These are phyloP conservation scores for Metarhizium anisopliae DNA, from an alignment of 2,329 filamentous ascomycete species.

Conservation along the genomic window DNA sequence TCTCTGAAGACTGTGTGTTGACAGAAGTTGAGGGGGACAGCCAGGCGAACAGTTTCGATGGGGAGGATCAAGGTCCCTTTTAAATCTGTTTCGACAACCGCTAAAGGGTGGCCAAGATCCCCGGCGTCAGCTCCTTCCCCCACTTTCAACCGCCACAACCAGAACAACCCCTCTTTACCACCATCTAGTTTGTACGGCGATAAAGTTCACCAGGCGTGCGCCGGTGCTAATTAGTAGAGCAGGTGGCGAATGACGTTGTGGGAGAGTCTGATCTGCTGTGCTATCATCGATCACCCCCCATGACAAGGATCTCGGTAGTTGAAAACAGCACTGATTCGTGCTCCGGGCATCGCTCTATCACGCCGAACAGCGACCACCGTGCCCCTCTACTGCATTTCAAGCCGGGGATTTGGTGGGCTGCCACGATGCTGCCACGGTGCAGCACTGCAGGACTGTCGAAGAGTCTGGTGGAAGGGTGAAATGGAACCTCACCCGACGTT, in stretches of 20 bases:
- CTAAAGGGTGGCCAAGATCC: background rate
- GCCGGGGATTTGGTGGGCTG: no score
- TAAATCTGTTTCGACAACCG: background rate
- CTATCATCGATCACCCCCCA: background rate
- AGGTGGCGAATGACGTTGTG: conserved; percentile 6
- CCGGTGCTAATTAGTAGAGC: background rate
- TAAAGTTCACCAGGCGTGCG: background rate
- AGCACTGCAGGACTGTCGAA: no score
- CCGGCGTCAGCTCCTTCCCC: background rate
- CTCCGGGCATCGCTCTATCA: no score
- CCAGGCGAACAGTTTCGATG: background rate
- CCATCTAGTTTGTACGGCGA: background rate
- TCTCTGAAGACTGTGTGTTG: background rate
- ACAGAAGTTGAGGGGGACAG: background rate
- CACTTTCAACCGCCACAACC: background rate
- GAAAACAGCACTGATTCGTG: background rate
- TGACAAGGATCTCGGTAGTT: background rate
- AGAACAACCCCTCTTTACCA: background rate
- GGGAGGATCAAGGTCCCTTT: background rate
- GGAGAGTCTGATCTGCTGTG: background rate
- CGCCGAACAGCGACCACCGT: no score
- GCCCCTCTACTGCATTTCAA: no score
- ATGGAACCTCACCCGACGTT: no score
- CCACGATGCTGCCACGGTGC: no score
- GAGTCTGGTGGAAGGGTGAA: no score